A percentile compares a stretch with the other conserved stretches of the same genome.
These are phyloP conservation scores for Hippophae gyantsensis DNA, from an alignment of 306 rosid species.

Conservation along the genomic window DNA sequence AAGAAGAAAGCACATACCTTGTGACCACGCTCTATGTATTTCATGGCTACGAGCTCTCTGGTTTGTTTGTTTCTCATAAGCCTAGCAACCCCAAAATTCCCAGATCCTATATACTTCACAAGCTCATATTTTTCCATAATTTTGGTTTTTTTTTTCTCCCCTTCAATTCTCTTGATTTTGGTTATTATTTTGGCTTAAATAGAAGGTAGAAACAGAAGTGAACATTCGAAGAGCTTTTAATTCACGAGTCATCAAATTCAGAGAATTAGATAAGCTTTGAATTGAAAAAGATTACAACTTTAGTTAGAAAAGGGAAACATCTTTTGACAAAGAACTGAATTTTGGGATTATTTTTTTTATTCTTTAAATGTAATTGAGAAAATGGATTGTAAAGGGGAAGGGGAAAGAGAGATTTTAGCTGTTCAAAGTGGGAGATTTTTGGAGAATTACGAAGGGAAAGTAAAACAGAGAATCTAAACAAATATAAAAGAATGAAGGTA, in stretches of 20 bases:
- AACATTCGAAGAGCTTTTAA: too few relatives aligned
- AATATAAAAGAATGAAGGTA: too few relatives aligned
- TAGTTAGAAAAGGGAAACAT: background rate
- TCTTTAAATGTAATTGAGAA: too few relatives aligned
- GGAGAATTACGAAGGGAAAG: constrained; percentile 27
- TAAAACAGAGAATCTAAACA: constrained; percentile 31
- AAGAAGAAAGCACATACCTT: constrained; percentile 24
- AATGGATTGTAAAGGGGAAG: too few relatives aligned
- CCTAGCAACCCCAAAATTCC: constrained; percentile 80
- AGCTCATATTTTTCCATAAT: constrained; percentile 70
- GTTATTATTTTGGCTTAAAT: too few relatives aligned
- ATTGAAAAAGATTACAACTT: too few relatives aligned
- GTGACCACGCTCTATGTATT: constrained; percentile 61
- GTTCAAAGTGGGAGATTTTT: constrained; percentile 13
- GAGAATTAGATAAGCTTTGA: too few relatives aligned
- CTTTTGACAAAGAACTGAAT: background rate
- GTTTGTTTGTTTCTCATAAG: constrained; percentile 63
- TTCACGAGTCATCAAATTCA: too few relatives aligned
- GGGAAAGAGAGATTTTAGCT: background rate
- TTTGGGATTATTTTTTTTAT: too few relatives aligned
- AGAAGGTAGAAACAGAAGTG: too few relatives aligned
- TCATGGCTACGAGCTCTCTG: constrained; percentile 79
- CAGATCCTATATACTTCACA: constrained; percentile 78
- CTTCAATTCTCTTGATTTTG: background rate
- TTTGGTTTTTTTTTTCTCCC: background rate